A percentile compares a stretch with the other conserved stretches of the same genome.
These are phyloP conservation scores for Climacium dendroides DNA, from an alignment of 225 moss, liverwort and hornwort species.

Conservation along the genomic window DNA sequence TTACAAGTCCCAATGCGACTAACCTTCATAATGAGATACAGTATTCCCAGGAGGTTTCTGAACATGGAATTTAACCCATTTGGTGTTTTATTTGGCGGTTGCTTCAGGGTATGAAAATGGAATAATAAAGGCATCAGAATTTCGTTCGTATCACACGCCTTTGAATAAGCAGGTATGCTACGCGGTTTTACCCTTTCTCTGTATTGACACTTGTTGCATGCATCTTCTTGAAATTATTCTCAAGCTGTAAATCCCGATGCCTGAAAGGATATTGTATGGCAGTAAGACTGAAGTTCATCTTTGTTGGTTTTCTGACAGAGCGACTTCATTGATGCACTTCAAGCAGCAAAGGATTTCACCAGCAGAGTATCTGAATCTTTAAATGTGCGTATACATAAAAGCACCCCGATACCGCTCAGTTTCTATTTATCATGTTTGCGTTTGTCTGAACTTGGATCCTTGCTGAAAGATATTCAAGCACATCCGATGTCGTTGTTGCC, in stretches of 20 bases:
- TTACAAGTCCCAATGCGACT: background rate
- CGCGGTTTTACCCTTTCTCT: background rate
- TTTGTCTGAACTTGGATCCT: background rate
- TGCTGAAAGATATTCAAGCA: background rate
- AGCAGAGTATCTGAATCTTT: constrained; percentile 54
- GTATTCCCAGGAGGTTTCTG: background rate
- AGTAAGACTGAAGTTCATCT: background rate
- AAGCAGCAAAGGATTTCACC: constrained; percentile 72
- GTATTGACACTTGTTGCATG: background rate
- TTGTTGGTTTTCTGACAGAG: constrained; percentile 35
- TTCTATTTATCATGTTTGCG: background rate
- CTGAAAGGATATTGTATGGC: background rate
- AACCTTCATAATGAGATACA: background rate
- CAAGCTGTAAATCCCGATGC: background rate
- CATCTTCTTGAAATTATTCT: background rate
- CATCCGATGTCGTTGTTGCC: background rate
- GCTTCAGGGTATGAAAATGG: constrained; percentile 65
- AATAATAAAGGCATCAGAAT: constrained; percentile 78
- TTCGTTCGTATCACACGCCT: constrained; percentile 91
- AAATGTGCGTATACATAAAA: constrained; percentile 28
- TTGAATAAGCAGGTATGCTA: constrained; percentile 69
- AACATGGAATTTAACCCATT: background rate
- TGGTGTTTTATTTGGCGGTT: background rate
- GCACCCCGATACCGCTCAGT: background rate
- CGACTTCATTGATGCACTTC: constrained; percentile 75